Evolutionary conservation across 306 rosid genomes (phyloP).

Genomic region (Medicago lupulina): DNA sequence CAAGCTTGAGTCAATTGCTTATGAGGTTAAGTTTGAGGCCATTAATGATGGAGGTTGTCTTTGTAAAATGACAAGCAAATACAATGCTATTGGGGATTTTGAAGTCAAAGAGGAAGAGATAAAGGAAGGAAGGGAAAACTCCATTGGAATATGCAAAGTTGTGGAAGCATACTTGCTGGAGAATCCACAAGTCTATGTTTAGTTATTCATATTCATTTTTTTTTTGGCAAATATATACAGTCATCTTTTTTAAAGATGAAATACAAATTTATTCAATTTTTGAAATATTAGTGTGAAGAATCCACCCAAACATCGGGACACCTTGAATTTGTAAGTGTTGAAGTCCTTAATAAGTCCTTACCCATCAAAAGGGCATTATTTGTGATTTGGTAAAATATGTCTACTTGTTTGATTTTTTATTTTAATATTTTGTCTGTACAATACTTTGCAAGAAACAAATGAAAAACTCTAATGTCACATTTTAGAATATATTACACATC

Average conservation of each 20-base stretch:
- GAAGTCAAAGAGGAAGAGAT: slow-evolving; percentile 66
- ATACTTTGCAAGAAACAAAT: no score
- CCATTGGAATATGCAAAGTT: slow-evolving; percentile 65
- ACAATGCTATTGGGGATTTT: slow-evolving; percentile 53
- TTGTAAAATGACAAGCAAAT: slow-evolving; percentile 64
- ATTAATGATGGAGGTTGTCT: slow-evolving; percentile 65
- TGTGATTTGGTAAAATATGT: slow-evolving; percentile 27
- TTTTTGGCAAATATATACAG: slow-evolving; percentile 11
- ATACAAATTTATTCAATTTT: slow-evolving; percentile 38
- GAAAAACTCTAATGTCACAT: no score
- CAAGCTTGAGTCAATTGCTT: slow-evolving; percentile 67
- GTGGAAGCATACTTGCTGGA: slow-evolving; percentile 67
- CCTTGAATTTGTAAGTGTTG: slow-evolving; percentile 24
- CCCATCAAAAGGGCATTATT: slow-evolving; percentile 8
- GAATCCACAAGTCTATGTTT: slow-evolving; percentile 70
- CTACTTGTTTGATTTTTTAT: background rate
- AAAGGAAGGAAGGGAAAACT: slow-evolving; percentile 73
- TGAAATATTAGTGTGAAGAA: slow-evolving; percentile 17
- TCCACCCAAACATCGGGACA: slow-evolving; percentile 13
- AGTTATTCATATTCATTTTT: slow-evolving; percentile 21
- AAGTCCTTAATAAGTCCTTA: slow-evolving; percentile 33
- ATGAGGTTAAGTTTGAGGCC: slow-evolving; percentile 77
- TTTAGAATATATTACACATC: no score
- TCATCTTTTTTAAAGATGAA: slow-evolving; percentile 7
- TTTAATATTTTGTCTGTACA: background rate